These are phyloP conservation scores for Epichloe hybrida DNA, from an alignment of 2,329 filamentous ascomycete species.

Conservation along the genomic window DNA sequence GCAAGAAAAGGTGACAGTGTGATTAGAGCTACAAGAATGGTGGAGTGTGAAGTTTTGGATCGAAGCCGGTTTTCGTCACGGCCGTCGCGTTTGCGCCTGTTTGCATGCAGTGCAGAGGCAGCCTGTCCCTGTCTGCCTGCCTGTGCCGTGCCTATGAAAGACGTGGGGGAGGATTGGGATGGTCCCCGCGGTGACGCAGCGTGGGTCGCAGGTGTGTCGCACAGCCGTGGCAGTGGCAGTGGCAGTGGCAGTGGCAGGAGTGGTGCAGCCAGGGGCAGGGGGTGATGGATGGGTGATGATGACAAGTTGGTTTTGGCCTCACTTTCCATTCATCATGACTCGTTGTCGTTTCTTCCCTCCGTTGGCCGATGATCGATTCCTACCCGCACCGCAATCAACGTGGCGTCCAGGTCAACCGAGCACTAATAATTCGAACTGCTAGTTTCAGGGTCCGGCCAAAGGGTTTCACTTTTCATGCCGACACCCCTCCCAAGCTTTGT, in stretches of 20 bases:
- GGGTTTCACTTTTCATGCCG: too few relatives aligned
- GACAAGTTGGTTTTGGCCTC: background rate
- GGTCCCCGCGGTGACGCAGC: constrained; percentile 14
- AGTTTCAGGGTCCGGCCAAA: too few relatives aligned
- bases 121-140: background rate
- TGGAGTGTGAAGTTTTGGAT: background rate
- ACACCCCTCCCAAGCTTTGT: too few relatives aligned
- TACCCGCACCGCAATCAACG: too few relatives aligned
- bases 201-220: constrained; percentile 1
- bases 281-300: too few relatives aligned
- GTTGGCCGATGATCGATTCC: too few relatives aligned
- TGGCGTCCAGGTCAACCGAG: too few relatives aligned
- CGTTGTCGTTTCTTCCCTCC: too few relatives aligned
- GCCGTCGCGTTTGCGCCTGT: background rate
- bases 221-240: background rate
- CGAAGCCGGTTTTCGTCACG: background rate
- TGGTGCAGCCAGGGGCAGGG: too few relatives aligned
- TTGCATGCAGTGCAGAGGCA: background rate
- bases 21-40: background rate
- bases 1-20: too few relatives aligned
- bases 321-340: too few relatives aligned
- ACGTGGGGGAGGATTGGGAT: background rate
- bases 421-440: too few relatives aligned
- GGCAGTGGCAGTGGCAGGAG: background rate
- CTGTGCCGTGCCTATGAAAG: background rate